phyloP scores from a whole-genome alignment of 345 rosid species.

The Lenwebbia sp. region DNA sequence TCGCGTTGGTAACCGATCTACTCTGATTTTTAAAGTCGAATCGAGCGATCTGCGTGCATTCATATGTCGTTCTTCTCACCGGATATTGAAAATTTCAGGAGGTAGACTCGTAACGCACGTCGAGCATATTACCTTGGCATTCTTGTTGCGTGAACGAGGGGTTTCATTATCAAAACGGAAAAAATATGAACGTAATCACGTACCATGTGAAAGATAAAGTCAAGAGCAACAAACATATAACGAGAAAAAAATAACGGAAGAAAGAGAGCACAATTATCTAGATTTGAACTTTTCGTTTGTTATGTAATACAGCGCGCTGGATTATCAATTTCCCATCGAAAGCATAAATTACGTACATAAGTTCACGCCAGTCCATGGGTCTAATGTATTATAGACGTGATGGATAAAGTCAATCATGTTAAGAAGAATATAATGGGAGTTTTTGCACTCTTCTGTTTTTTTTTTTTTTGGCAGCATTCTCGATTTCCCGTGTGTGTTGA shows the following conservation, averaged over 20 bases:
- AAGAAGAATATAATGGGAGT: neutral
- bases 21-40: neutral
- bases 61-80: rapidly evolving
- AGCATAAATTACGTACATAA: neutral
- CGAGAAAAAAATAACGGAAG: neutral
- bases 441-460: neutral
- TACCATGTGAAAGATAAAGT: rapidly evolving
- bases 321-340: neutral
- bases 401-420: neutral
- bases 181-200: neutral
- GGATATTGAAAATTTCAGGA: rapidly evolving
- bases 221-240: rapidly evolving
- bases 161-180: neutral
- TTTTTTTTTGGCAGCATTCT: neutral
- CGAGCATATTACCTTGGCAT: neutral
- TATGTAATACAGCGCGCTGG: rapidly evolving
- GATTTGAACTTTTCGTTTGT: neutral
- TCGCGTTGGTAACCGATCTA: neutral
- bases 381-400: rapidly evolving
- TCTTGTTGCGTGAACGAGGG: neutral
- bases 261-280: neutral
- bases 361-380: neutral
- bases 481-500: neutral
- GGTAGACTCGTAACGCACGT: neutral
- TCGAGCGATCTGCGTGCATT: neutral